Base-by-base conservation (phyloP, 345 rosid species). In the Euphorbia lathyris region DNA sequence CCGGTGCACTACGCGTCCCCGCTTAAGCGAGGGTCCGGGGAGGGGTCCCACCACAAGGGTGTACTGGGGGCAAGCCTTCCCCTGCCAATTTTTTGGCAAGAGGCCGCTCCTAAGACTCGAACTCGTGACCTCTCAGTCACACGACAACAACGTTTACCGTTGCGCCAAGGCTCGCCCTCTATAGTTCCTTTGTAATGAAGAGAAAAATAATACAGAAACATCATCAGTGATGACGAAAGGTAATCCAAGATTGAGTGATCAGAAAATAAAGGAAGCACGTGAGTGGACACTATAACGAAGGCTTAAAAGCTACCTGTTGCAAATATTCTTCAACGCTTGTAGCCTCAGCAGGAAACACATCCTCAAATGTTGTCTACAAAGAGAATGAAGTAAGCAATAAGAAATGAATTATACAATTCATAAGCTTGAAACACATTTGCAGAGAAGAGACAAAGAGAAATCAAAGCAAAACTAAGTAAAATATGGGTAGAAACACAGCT, bases 291-390 rank as follows among this genome's bases (percentile, higher is more conserved):
- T 55, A 55, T 55, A 55, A 25, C 23, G 30, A 63, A 78, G 50
- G 74, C 52, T 0, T 34, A 45, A 71, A 68, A 73, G 72, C 10
- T 78, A 90, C 99, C 98, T 95, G 99, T 64, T 92, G 99, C 82
- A 92, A 77, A 78, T 92, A 92, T 75, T 95, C 99, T 80, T 95
- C 99, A 69, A 95, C 85, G 52, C 91, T 92, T 0, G 94, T 88
- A 0, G 98, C 98, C 81, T 95, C 99, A 32, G 92, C 92, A 16
- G 99, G 97, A 82, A 95, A 92, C 51, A 92, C 99, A 83, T 95
- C 99, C 82, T 95, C 99, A 71, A 92, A 95, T 42, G 97, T 87
- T 13, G 97, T 86, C 99, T 95, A 53, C 52, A 72, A 70, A 47
- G 69, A 67, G 1, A 55, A 69, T 34, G 10, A 19, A 71, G 61